Base-by-base conservation (phyloP, 768 basidiomycete species). In the Tricholoma sp. region DNA sequence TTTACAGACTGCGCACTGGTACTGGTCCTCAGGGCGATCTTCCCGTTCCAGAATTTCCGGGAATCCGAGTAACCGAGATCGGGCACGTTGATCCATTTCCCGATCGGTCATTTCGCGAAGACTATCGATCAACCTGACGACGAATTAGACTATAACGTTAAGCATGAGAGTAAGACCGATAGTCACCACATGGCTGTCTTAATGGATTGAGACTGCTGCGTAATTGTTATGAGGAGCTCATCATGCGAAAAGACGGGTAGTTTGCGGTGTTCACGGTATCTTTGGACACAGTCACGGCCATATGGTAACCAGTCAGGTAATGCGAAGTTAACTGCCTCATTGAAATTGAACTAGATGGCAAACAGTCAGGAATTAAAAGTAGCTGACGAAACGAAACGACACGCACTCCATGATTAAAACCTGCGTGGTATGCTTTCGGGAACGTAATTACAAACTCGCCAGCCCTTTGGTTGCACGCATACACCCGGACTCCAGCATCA, bases 251-350 rank as follows among this genome's bases (percentile, higher is more conserved):
- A 99, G 4, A 99, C 97, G 4, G 97, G 97, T 39, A 91, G 78
- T 69, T 98, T 98, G 70, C 84, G 75, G 70, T 97, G 89, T 60
- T 91, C 86, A 63, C 91, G 85, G 70, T 99, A 98, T 42, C 91
- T 83, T 65, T 86, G 80, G 11, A 95, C 93, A 66, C 94, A 97
- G 55, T 90, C 90, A 39, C 89, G 81, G 34, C 91, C 97, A 60
- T 82, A 84, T 7, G 88, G 77, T 47, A 98, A 75, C 97, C 97
- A 99, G 68, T 98, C 94, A 24, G 94, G 92, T 28, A 97, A 76
- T 10, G 97, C 96, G 66, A 98, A 98, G 70, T 99, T 98, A 66
- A 98, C 96, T 3, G 96, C 97, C 75, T 98, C 97, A 69, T 98
- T 98, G 77, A 98, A 95, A 74, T 99, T 99, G 65, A 98, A 75